Evolutionary conservation across 208 protist genomes (phyloP), one percentile per base, ranked within the genome.

Genomic region (Crithidia expoeki): DNA sequence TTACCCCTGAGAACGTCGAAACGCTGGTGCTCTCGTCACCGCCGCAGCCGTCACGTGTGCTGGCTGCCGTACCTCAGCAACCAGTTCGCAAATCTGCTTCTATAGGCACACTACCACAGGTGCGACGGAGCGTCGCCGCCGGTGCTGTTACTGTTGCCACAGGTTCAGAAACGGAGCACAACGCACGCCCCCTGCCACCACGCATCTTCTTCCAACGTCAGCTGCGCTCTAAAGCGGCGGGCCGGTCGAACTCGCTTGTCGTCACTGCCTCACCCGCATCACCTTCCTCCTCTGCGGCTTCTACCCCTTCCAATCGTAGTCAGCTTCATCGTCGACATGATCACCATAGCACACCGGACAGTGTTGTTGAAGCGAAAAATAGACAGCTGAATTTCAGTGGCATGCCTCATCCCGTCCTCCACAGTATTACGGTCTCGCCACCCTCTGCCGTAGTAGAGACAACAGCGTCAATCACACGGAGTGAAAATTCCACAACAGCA

Each of bases 201-300:
- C 51, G 52, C 19, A 30, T 64, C 21, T 63, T 64, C 3, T 51
- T 75, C 16, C 52, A 57, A 36, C 53, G 62, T 10, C 55, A 69
- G 47, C 62, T 21, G 0, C 17, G 47, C 36, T 52, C 55, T 25
- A 30, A 23, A 10, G 62, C 40, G 14, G 19, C 17, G 11, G 62
- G 46, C n/a, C 33, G 59, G 27, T 61, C 62, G n/a, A 27, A 19
- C 25, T 44, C 58, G 6, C n/a, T 12, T 17, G 12, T 17, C 32
- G 12, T 55, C 27, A 12, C 60, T 32, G 42, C 25, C 25, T 7
- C 36, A 4, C 25, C 25, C 7, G 44, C 56, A 33, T 32, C 58
- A 28, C 17, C 46, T 2, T 12, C 46, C n/a, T 52, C 44, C 4
- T 28, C 55, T 32, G 0, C 49, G 3, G 30, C 23, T 23, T 46